Evolutionary conservation across 768 basidiomycete species (phyloP).

Genomic region (Mycena haematopus): DNA sequence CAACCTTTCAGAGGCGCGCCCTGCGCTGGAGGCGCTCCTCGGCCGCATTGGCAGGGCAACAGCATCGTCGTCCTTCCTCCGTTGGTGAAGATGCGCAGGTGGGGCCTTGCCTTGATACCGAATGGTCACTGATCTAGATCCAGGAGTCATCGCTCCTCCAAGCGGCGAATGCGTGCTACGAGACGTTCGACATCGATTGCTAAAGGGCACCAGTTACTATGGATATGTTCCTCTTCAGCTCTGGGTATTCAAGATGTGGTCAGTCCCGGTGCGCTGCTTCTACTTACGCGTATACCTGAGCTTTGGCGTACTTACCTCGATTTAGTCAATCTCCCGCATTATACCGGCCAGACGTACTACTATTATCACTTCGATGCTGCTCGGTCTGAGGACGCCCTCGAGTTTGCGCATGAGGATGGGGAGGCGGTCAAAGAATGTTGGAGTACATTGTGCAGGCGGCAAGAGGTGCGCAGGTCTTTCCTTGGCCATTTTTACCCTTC

Average conservation of each 20-base stretch:
- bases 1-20: conserved; percentile 86
- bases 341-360: conserved; percentile 98
- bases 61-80: conserved; percentile 74
- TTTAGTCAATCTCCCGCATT: conserved; percentile 93
- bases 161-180: conserved; percentile 95
- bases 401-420: conserved; percentile 98
- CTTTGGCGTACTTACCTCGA: not conserved
- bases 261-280: conserved; percentile 67
- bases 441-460: conserved; percentile 99
- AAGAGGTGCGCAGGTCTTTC: conserved; percentile 66
- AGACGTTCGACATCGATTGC: conserved; percentile 98
- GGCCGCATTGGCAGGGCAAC: conserved; percentile 87
- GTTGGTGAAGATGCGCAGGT: conserved; percentile 90
- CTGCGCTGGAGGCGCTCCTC: conserved; percentile 81
- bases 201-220: conserved; percentile 96
- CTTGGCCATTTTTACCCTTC: conserved; percentile 5
- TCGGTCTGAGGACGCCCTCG: conserved; percentile 93
- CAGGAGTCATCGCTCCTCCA: conserved; percentile 93
- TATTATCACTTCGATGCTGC: conserved; percentile 98
- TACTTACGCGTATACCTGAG: not conserved
- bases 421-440: conserved; percentile 90
- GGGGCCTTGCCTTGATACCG: conserved; percentile 5
- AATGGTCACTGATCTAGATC: not conserved
- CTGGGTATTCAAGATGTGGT: conserved; percentile 95
- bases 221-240: conserved; percentile 98